A percentile compares a stretch with the other conserved stretches of the same genome.
Evolutionary conservation across 805 yeast genomes (phyloP).

Genomic region (Sugiyamaella floridensis): DNA sequence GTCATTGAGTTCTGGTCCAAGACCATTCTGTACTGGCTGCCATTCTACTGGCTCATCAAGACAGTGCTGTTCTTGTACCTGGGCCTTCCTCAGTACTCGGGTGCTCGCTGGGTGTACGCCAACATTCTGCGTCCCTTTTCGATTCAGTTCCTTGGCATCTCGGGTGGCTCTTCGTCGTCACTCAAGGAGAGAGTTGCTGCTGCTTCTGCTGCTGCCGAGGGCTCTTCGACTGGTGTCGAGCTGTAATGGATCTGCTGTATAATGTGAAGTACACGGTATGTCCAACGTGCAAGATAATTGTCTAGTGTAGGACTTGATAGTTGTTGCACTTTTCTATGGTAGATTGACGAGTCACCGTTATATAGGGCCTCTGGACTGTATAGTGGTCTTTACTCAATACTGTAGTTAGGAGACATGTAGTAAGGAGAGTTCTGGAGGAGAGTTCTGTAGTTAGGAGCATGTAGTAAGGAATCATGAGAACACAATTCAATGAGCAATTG

Average conservation of each 20-base stretch:
- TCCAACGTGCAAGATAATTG: not conserved
- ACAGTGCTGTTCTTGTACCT: conserved; percentile 80
- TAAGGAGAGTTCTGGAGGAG: too few relatives aligned
- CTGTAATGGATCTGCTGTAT: conserved; percentile 3
- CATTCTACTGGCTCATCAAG: conserved; percentile 93
- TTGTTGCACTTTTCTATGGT: too few relatives aligned
- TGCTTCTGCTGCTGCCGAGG: conserved; percentile 21
- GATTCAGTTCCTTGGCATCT: conserved; percentile 27
- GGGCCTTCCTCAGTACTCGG: conserved; percentile 81
- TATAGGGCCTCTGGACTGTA: too few relatives aligned
- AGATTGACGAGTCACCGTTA: too few relatives aligned
- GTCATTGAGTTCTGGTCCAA: conserved; percentile 94
- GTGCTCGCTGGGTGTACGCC: conserved; percentile 69
- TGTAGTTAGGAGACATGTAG: too few relatives aligned
- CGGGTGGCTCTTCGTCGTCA: conserved; percentile 20
- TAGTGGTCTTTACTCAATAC: too few relatives aligned
- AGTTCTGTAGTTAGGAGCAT: too few relatives aligned
- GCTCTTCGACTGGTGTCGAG: conserved; percentile 17
- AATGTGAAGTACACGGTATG: not conserved
- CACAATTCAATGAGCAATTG: too few relatives aligned
- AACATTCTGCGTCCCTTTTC: conserved; percentile 60
- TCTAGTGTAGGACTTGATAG: too few relatives aligned
- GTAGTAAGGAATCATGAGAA: too few relatives aligned
- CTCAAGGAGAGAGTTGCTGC: conserved; percentile 29
- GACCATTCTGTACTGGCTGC: conserved; percentile 89